Evolutionary conservation across 176 grass and related monocot species (phyloP).

Genomic region (Oryza punctata): DNA sequence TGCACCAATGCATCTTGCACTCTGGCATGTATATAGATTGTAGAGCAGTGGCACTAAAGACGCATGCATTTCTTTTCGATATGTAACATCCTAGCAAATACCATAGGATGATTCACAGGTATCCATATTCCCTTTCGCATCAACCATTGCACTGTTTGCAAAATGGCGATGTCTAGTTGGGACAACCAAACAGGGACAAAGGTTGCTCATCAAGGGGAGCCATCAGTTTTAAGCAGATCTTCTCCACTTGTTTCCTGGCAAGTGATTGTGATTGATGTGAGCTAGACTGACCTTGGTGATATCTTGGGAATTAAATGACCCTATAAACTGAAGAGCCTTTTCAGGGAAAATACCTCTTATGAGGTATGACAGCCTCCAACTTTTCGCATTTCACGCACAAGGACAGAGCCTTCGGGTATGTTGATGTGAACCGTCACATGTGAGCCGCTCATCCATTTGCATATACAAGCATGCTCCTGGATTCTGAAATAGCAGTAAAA

Average conservation of each 20-base stretch:
- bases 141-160: neutral
- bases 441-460: slow-evolving; percentile 75
- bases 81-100: slow-evolving; percentile 22
- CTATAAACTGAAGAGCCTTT: neutral
- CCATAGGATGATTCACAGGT: slow-evolving; percentile 7
- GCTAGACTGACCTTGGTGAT: slow-evolving; percentile 10
- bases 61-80: slow-evolving; percentile 17
- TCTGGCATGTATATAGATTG: slow-evolving; percentile 10
- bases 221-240: slow-evolving; percentile 21
- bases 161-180: neutral
- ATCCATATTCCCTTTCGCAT: slow-evolving; percentile 19
- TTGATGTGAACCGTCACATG: slow-evolving; percentile 81
- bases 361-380: neutral
- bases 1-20: neutral
- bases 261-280: slow-evolving; percentile 32
- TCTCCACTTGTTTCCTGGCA: slow-evolving; percentile 35
- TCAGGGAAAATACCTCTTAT: slow-evolving; percentile 15
- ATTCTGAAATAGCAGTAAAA: slow-evolving; percentile 66
- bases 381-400: slow-evolving; percentile 62
- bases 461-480: slow-evolving; percentile 84
- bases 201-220: slow-evolving; percentile 24
- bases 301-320: slow-evolving; percentile 28
- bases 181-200: neutral
- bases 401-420: slow-evolving; percentile 88
- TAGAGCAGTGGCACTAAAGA: neutral